Evolutionary conservation across 345 rosid genomes (phyloP).

Genomic region (Trapa bicornis): DNA sequence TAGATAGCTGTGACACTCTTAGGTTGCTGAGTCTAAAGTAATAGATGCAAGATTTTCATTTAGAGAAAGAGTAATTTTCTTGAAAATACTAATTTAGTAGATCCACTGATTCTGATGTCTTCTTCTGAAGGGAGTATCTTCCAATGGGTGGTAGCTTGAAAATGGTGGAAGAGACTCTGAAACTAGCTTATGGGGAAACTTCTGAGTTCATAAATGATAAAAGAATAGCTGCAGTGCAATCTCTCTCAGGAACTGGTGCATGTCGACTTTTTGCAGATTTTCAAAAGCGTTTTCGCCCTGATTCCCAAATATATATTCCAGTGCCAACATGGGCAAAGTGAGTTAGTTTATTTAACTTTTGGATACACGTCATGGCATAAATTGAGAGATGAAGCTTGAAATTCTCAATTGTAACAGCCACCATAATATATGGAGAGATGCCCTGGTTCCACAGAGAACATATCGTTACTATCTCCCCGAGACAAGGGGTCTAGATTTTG

Average conservation of each 20-base stretch:
- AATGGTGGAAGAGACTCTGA: conserved; percentile 82
- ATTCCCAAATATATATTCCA: conserved; percentile 80
- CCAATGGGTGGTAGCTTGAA: conserved; percentile 95
- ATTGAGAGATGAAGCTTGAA: neutral
- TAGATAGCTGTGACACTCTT: neutral
- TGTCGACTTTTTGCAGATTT: conserved; percentile 95
- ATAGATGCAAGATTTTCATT: neutral
- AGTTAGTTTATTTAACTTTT: conserved; percentile 29
- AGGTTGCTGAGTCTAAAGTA: neutral
- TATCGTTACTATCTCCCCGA: conserved; percentile 86
- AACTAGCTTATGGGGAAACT: conserved; percentile 83
- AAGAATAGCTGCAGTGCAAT: conserved; percentile 79
- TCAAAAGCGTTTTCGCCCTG: conserved; percentile 77
- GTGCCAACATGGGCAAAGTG: conserved; percentile 95
- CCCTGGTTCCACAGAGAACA: conserved; percentile 65
- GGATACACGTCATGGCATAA: neutral
- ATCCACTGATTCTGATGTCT: neutral
- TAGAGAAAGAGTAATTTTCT: neutral
- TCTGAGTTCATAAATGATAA: conserved; percentile 71
- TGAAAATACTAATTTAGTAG: neutral
- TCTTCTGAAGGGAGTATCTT: conserved; percentile 70
- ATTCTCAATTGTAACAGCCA: conserved; percentile 41
- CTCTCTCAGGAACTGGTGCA: conserved; percentile 95
- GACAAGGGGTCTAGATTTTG: conserved; percentile 74
- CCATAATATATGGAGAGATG: conserved; percentile 98